Evolutionary conservation across 345 rosid genomes (phyloP).

Genomic region (Moricandia moricandioides): DNA sequence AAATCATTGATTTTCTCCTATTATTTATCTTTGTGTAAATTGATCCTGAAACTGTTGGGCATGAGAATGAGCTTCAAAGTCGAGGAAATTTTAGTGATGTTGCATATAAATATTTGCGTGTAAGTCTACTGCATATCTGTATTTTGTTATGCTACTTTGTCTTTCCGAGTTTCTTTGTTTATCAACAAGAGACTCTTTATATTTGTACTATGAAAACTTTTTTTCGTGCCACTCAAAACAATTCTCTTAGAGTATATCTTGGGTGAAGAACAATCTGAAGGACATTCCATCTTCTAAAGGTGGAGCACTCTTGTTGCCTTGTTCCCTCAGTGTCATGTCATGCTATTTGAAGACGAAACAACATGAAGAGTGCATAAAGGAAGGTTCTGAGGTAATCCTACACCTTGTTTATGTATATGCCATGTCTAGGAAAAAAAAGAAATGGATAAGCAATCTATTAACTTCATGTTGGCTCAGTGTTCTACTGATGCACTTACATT

Average conservation of each 20-base stretch:
- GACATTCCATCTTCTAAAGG: slow-evolving; percentile 63
- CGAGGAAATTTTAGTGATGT: slow-evolving; percentile 73
- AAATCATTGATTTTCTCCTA: neutral
- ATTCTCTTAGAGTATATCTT: too few species aligned
- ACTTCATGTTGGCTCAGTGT: neutral
- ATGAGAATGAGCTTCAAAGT: slow-evolving; percentile 91
- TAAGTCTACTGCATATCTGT: slow-evolving; percentile 38
- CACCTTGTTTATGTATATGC: neutral
- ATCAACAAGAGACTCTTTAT: neutral
- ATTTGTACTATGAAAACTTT: neutral
- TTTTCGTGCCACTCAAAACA: too few species aligned
- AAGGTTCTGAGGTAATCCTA: slow-evolving; percentile 80
- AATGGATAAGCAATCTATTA: neutral
- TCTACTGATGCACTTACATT: slow-evolving; percentile 24
- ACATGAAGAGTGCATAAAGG: slow-evolving; percentile 66
- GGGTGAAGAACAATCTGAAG: slow-evolving; percentile 83
- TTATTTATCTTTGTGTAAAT: neutral
- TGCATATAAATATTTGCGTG: slow-evolving; percentile 73
- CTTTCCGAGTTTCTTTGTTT: neutral
- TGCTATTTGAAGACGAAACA: slow-evolving; percentile 83
- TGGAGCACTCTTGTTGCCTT: slow-evolving; percentile 59
- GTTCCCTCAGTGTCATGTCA: slow-evolving; percentile 95
- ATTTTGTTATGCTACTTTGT: slow-evolving; percentile 10
- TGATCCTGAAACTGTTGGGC: slow-evolving; percentile 8
- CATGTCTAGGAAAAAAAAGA: too few species aligned